These are phyloP conservation scores for Chaetomiaceae sp. DNA, from an alignment of 2,329 filamentous ascomycete species.

Conservation along the genomic window DNA sequence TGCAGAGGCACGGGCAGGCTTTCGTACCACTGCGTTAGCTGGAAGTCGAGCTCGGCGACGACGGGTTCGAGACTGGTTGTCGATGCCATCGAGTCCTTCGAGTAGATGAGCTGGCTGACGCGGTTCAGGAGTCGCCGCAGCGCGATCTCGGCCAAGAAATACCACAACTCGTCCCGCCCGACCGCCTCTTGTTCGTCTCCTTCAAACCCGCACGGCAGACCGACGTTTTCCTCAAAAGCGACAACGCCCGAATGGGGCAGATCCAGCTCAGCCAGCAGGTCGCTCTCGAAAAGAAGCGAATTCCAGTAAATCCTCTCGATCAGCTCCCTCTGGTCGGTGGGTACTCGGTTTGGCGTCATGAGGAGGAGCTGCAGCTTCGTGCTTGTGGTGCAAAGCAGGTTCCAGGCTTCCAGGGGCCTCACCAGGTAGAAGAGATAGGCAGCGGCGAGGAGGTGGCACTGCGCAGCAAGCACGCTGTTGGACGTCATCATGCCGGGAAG, in stretches of 20 bases:
- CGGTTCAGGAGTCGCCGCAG: constrained; percentile 71
- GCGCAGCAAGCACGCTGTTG: constrained; percentile 71
- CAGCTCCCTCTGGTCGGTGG: constrained; percentile 64
- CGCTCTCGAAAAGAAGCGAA: constrained; percentile 72
- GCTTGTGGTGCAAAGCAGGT: constrained; percentile 69
- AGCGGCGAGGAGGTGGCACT: constrained; percentile 75
- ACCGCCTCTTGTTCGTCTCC: constrained; percentile 60
- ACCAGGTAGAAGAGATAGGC: constrained; percentile 82
- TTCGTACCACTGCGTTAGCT: constrained; percentile 81
- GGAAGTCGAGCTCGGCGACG: constrained; percentile 74
- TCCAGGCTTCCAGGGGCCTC: constrained; percentile 79
- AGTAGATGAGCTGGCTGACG: constrained; percentile 75
- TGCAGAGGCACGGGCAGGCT: constrained; percentile 68
- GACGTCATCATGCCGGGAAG: constrained; percentile 74
- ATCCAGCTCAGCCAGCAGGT: constrained; percentile 73
- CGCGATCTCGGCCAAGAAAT: constrained; percentile 79
- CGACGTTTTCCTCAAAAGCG: constrained; percentile 75
- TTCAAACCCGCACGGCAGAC: constrained; percentile 72
- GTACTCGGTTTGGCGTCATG: constrained; percentile 66
- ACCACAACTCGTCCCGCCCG: constrained; percentile 76
- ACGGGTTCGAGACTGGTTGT: constrained; percentile 71
- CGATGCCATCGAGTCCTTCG: constrained; percentile 65
- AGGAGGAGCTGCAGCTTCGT: constrained; percentile 76
- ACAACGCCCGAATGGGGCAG: constrained; percentile 79
- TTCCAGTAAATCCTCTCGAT: constrained; percentile 83